A percentile compares a stretch with the other conserved stretches of the same genome.
Conservation (phyloP, 352 stramenopile genomes). For the Pythium vanterpoolii region DNA sequence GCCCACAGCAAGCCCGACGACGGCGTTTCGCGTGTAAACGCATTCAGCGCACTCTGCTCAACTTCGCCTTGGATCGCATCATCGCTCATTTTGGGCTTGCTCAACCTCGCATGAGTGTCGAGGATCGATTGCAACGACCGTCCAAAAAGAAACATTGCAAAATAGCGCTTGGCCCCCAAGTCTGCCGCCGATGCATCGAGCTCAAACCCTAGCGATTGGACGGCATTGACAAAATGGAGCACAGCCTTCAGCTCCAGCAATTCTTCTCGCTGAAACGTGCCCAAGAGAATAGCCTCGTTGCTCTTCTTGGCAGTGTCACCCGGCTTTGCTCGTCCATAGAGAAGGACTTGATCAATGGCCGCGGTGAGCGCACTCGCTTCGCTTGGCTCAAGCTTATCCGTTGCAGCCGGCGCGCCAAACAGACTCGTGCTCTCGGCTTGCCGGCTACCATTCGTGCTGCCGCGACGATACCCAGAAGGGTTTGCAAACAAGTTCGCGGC, state of each 20-base stretch:
- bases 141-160: constrained; percentile 64
- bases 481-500: constrained; percentile 67
- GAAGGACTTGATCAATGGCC: constrained; percentile 25
- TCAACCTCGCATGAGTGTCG: constrained; percentile 14
- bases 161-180: constrained; percentile 71
- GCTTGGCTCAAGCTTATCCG: constrained; percentile 9
- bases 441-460: background rate
- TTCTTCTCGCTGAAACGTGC: constrained; percentile 60
- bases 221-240: constrained; percentile 55
- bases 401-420: constrained; percentile 2
- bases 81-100: constrained; percentile 19
- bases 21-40: constrained; percentile 45
- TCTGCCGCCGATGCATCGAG: constrained; percentile 73
- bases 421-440: background rate
- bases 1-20: constrained; percentile 77
- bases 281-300: constrained; percentile 60
- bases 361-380: constrained; percentile 22
- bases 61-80: constrained; percentile 17
- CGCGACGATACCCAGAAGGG: background rate
- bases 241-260: constrained; percentile 72
- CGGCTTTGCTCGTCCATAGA: constrained; percentile 3
- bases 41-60: constrained; percentile 7
- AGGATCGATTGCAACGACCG: constrained; percentile 53
- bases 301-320: constrained; percentile 6
- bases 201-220: constrained; percentile 77